Evolutionary conservation across 2,329 filamentous ascomycete genomes (phyloP).

Genomic region (Alternaria viburni): DNA sequence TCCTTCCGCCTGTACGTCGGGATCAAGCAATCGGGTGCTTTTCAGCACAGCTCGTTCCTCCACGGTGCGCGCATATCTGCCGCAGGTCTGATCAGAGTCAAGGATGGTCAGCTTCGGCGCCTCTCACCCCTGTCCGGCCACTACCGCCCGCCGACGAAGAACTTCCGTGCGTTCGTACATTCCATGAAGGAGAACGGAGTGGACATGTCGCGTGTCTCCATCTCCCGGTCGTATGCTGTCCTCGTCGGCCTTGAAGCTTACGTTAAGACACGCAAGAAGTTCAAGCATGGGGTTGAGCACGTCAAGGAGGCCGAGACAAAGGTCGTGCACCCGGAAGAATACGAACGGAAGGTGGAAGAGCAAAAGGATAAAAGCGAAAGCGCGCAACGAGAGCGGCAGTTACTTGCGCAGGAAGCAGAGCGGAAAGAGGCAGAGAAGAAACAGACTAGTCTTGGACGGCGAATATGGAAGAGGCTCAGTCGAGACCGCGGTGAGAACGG

Average conservation of each 20-base stretch:
- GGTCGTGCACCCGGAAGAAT: slow-evolving; percentile 66
- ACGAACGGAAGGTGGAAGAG: slow-evolving; percentile 53
- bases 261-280: slow-evolving; percentile 69
- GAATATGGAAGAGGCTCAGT: slow-evolving; percentile 40
- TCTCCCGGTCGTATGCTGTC: slow-evolving; percentile 82
- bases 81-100: slow-evolving; percentile 84
- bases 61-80: slow-evolving; percentile 81
- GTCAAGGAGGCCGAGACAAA: slow-evolving; percentile 63
- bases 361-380: slow-evolving; percentile 64
- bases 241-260: slow-evolving; percentile 85
- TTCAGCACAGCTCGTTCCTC: slow-evolving; percentile 90
- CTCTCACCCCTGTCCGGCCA: slow-evolving; percentile 75
- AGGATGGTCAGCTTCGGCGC: slow-evolving; percentile 76
- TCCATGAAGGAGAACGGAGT: slow-evolving; percentile 74
- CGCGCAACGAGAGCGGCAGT: slow-evolving; percentile 67
- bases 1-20: slow-evolving; percentile 85
- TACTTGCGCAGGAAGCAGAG: slow-evolving; percentile 49
- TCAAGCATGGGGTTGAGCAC: slow-evolving; percentile 62
- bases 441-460: slow-evolving; percentile 38
- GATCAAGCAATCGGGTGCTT: slow-evolving; percentile 86
- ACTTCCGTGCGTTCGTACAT: slow-evolving; percentile 82
- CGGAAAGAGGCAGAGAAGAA: slow-evolving; percentile 55
- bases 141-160: slow-evolving; percentile 81
- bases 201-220: slow-evolving; percentile 79
- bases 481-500: slow-evolving; percentile 20